phyloP scores from a whole-genome alignment of 176 grass and related monocot species.

The Lolium rigidum region DNA sequence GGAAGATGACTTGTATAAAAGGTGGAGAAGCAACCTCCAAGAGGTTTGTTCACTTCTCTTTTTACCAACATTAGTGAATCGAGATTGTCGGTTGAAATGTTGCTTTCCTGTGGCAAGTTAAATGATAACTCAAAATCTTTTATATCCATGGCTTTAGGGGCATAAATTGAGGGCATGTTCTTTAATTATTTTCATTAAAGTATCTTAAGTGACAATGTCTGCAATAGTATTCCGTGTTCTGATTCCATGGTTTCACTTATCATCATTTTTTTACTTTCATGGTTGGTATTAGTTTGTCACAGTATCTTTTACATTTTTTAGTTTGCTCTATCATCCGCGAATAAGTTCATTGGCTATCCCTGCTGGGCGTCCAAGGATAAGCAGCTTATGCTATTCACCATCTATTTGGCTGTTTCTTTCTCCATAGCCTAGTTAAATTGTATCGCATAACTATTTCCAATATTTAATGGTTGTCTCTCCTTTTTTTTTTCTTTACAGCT shows the following conservation, averaged over 20 bases:
- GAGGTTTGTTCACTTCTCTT: constrained; percentile 66
- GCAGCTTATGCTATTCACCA: constrained; percentile 20
- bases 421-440: constrained; percentile 13
- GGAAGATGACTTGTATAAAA: constrained; percentile 91
- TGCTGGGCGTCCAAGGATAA: background rate
- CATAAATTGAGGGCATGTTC: constrained; percentile 10
- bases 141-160: constrained; percentile 31
- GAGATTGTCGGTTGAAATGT: constrained; percentile 40
- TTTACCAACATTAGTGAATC: constrained; percentile 20
- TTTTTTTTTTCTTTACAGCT: constrained; percentile 63
- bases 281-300: background rate
- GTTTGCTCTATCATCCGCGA: constrained; percentile 24
- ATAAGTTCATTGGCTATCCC: constrained; percentile 15
- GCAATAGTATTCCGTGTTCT: constrained; percentile 18
- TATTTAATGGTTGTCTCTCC: constrained; percentile 8
- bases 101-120: constrained; percentile 38
- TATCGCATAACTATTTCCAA: constrained; percentile 3
- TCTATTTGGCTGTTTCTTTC: constrained; percentile 37
- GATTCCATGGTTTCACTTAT: constrained; percentile 1
- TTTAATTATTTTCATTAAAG: constrained; percentile 7
- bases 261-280: background rate
- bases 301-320: constrained; percentile 25
- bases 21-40: constrained; percentile 92
- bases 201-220: constrained; percentile 17
- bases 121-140: background rate